phyloP scores from a whole-genome alignment of 176 grass and related monocot genomes.

The Rhynchospora tenuis region DNA sequence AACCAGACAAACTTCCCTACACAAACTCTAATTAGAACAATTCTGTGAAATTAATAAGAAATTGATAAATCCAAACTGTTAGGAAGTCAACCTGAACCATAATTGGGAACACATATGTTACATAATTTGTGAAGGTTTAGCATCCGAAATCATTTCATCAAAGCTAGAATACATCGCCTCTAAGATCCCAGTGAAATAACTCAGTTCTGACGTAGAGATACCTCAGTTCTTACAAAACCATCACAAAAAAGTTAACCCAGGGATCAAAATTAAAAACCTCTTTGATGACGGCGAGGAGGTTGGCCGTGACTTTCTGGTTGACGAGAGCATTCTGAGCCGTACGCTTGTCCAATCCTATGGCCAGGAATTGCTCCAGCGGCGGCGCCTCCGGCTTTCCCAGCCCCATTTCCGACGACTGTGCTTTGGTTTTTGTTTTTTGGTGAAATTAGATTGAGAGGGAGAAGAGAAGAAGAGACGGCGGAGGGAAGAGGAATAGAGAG shows the following conservation, averaged over 20 bases:
- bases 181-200: not conserved
- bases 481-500: not conserved
- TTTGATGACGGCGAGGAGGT: constrained; percentile 41
- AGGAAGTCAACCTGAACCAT: not conserved
- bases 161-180: not conserved
- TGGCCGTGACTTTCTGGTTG: constrained; percentile 55
- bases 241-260: not conserved
- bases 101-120: not conserved
- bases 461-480: constrained; percentile 6
- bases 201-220: not conserved
- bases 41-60: not conserved
- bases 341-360: constrained; percentile 45
- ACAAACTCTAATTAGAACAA: not conserved
- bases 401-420: constrained; percentile 18
- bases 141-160: not conserved
- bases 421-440: not conserved
- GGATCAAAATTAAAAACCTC: constrained; percentile 22
- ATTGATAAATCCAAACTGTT: not conserved
- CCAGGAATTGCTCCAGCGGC: constrained; percentile 33
- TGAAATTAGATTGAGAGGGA: not conserved
- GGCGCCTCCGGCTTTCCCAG: not conserved
- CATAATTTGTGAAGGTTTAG: not conserved
- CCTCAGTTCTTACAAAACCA: not conserved
- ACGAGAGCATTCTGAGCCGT: constrained; percentile 52
- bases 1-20: not conserved